Conservation (phyloP, 2,329 filamentous ascomycete species). For the Botrytis aclada region DNA sequence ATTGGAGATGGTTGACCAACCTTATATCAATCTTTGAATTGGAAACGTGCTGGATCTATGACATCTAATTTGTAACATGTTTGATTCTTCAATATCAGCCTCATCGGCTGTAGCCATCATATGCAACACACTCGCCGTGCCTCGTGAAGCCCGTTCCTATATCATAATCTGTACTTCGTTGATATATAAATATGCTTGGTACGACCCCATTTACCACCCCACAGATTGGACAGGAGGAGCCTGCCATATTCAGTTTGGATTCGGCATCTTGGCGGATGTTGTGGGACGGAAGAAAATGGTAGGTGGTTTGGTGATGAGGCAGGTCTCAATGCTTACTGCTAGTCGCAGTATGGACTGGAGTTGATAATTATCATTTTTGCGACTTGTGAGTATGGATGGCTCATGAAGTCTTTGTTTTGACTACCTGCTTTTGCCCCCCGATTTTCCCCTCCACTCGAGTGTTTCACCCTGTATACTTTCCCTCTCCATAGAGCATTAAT, state of each 20-base stretch:
- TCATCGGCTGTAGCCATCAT: background rate
- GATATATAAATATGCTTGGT: background rate
- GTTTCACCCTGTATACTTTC: background rate
- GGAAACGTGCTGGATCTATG: background rate
- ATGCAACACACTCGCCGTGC: background rate
- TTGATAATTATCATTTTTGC: constrained; percentile 76
- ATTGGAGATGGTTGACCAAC: background rate
- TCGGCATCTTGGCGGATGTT: constrained; percentile 72
- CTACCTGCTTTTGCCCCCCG: background rate
- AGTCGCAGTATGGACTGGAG: constrained; percentile 63
- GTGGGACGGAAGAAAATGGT: constrained; percentile 68
- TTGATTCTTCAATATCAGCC: background rate
- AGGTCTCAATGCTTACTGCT: background rate
- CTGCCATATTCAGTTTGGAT: constrained; percentile 50
- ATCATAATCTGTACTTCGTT: constrained; percentile 7
- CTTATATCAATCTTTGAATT: constrained; percentile 1
- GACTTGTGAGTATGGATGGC: constrained; percentile 43
- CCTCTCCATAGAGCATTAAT: background rate
- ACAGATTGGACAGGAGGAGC: background rate
- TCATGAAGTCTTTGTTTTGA: background rate
- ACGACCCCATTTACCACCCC: background rate
- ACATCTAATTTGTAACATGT: background rate
- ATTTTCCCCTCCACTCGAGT: background rate
- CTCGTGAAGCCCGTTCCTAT: background rate
- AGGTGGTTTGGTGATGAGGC: background rate